Evolutionary conservation across 495 filamentous ascomycete species (phyloP).

Genomic region (Penicillium bovifimosum): DNA sequence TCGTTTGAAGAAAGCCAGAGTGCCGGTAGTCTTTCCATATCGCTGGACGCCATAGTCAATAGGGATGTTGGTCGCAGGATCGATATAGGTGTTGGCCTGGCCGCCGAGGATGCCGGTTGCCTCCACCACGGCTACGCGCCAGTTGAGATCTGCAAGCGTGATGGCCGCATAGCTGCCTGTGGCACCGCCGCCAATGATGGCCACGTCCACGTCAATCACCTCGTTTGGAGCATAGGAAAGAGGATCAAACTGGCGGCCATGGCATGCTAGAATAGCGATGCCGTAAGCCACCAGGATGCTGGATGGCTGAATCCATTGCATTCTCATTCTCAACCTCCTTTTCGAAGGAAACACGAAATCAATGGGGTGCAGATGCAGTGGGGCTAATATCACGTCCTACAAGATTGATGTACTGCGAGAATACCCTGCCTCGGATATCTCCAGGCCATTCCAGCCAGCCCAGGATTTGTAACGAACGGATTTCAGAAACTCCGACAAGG

Average conservation of each 20-base stretch:
- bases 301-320: too few relatives aligned
- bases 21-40: slow-evolving; percentile 32
- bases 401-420: too few relatives aligned
- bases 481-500: too few relatives aligned
- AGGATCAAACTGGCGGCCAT: background rate
- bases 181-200: slow-evolving; percentile 45
- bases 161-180: slow-evolving; percentile 46
- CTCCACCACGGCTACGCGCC: slow-evolving; percentile 43
- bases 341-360: too few relatives aligned
- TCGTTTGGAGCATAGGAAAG: slow-evolving; percentile 1
- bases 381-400: too few relatives aligned
- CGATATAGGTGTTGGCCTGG: slow-evolving; percentile 36
- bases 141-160: slow-evolving; percentile 34
- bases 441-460: too few relatives aligned
- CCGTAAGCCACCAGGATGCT: too few relatives aligned
- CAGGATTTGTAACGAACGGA: too few relatives aligned
- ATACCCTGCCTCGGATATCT: too few relatives aligned
- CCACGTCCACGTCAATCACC: slow-evolving; percentile 29
- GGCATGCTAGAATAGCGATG: too few relatives aligned
- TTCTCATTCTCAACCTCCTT: too few relatives aligned
- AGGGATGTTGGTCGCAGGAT: slow-evolving; percentile 29
- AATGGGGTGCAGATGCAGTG: too few relatives aligned
- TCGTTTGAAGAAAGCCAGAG: slow-evolving; percentile 24
- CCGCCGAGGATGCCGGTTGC: slow-evolving; percentile 37
- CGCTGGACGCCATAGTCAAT: slow-evolving; percentile 41